Base-by-base conservation (phyloP, 352 stramenopile species). In the Pythium aristosporum region DNA sequence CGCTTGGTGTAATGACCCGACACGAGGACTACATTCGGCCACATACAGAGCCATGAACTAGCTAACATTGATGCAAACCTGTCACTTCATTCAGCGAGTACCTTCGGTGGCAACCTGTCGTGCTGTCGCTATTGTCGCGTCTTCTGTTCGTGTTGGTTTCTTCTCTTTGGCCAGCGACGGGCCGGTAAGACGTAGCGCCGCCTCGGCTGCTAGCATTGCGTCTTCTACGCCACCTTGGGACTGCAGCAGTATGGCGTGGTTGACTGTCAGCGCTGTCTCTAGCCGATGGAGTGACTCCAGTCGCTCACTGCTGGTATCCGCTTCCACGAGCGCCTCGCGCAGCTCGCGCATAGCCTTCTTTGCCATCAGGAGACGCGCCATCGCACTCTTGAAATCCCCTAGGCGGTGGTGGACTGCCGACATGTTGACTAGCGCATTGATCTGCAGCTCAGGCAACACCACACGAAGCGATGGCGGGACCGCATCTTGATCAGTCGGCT, bases 211-310 rank as follows among this genome's bases (percentile, higher is more conserved):
- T 5, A 55, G 54, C 21, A 78, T 67, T 18, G 75, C 75, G 30
- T 83, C 75, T 1, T 70, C 65, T 5, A 65, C 21, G 20, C 63
- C 65, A 13, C 72, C 73, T 55, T 81, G 71, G 0, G 73, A 49
- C 16, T 78, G 70, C 8, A 88, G 63, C 21, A 86, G 70, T 10
- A 79, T 49, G 15, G 73, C 72, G 48, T 86, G 82, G 58, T 88
- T 86, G 6, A 50, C 76, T 3, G 65, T 66, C 46, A 86, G 16
- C 1, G 50, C 28, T 18, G 73, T 65, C n/a, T 85, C 68, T 18
- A 80, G 34, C 52, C 54, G 48, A 7, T 44, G 23, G 16, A 20
- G 28, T 23, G 25, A 15, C 32, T 57, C 42, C n/a, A 9, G 42
- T 30, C 36, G 51, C 5, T 47, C 51, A 23, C 18, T 5, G 11